Base-by-base conservation (phyloP, 495 filamentous ascomycete genomes). In the Echria macrotheca region DNA sequence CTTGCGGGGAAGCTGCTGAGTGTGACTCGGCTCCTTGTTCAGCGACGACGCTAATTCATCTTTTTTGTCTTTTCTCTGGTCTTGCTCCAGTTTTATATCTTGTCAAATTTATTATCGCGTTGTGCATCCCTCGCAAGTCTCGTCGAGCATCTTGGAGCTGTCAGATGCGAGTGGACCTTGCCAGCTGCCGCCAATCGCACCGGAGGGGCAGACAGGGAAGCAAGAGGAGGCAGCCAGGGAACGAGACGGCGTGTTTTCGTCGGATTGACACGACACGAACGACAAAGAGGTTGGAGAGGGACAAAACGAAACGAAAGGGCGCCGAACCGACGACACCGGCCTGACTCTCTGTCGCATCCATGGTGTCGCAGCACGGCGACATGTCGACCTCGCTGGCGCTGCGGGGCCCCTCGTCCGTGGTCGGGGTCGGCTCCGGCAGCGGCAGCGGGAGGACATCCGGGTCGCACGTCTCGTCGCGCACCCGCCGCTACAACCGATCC, bases 361-460 rank as follows among this genome's bases (percentile, higher is more conserved):
- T 89, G 85, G 83, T 89, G 63, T 88, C 84, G 50, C 81, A 86
- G 65, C 80, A 85, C 59, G 51, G 52, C 61, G 85, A 87, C 57
- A 71, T 60, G 42, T 58, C 62, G 42, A 65, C 59, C 22, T 64
- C 70, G 51, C 60, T 70, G 73, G 78, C 73, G 75, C 57, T 82
- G 72, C 67, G 64, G 58, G 71, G 76, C 43, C 68, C 80, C 8
- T 71, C 79, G 15, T 87, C 86, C 14, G 75, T 84, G 15, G 60
- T 71, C 31, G 69, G 66, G 26, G 53, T 49, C 24, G 47, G 48
- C 18, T 37, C 36, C 21, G 37, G 53, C 40, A 41, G 47, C 40
- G 50, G 44, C 14, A 28, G 45, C 17, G 29, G 53, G 72, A 75
- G 66, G 17, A 38, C 49, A 76, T 73, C 67, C 65, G 75, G 60